Conservation (phyloP, 2,329 filamentous ascomycete species). For the Alternaria ventricosa region DNA sequence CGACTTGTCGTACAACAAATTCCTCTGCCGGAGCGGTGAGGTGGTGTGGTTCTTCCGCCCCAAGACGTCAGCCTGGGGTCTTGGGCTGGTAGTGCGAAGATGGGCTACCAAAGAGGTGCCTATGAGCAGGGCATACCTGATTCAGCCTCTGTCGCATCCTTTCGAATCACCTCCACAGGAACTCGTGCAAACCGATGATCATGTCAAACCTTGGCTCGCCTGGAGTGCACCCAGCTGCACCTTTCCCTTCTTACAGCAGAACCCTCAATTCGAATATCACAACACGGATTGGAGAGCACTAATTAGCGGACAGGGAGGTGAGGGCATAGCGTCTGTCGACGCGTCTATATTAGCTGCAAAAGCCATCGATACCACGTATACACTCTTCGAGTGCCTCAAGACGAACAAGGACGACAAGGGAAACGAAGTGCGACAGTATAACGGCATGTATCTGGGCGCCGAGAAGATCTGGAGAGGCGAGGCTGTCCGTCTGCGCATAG, state of each 20-base stretch:
- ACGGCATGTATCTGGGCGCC: constrained; percentile 63
- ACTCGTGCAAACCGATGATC: constrained; percentile 52
- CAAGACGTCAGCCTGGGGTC: constrained; percentile 57
- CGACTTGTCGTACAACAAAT: constrained; percentile 56
- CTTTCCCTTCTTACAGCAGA: constrained; percentile 51
- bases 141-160: constrained; percentile 60
- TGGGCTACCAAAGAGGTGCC: constrained; percentile 46
- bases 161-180: constrained; percentile 48
- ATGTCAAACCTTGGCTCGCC: constrained; percentile 63
- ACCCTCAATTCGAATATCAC: constrained; percentile 53
- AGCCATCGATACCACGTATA: constrained; percentile 62
- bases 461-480: constrained; percentile 68
- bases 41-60: constrained; percentile 63
- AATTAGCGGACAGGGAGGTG: constrained; percentile 52
- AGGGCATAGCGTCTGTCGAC: constrained; percentile 61
- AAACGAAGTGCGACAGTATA: constrained; percentile 57
- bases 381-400: constrained; percentile 58
- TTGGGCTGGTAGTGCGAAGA: constrained; percentile 59
- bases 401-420: constrained; percentile 42
- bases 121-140: constrained; percentile 46
- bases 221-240: constrained; percentile 64
- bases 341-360: constrained; percentile 65
- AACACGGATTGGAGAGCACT: constrained; percentile 60
- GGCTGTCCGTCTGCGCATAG: constrained; percentile 58
- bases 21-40: constrained; percentile 62